Percentiles rank a stretch among this genome's conserved stretches.
phyloP scores from a whole-genome alignment of 148 eudicot genomes.

The Cornus kousa region DNA sequence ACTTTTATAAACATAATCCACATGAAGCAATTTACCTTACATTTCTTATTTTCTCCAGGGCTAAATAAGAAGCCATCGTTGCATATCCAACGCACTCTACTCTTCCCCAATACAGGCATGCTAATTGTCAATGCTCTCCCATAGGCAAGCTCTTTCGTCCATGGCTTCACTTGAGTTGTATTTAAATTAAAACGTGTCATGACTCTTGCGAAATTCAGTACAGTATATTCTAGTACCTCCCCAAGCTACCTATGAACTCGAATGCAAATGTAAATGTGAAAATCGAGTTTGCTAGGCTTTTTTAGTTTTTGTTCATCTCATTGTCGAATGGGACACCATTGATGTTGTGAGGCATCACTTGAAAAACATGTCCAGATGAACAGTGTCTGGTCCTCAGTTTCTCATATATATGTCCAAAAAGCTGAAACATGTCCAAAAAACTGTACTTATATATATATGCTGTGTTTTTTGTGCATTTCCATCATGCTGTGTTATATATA shows the following conservation, averaged over 20 bases:
- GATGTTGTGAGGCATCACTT: neutral
- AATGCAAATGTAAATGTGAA: constrained; percentile 23
- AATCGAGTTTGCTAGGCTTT: constrained; percentile 13
- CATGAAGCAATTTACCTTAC: neutral
- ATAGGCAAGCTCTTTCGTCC: neutral
- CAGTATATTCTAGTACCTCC: constrained; percentile 3
- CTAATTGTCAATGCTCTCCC: neutral
- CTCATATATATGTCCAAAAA: too few relatives aligned
- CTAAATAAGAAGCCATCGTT: neutral
- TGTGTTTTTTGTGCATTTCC: too few relatives aligned
- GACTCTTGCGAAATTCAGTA: neutral
- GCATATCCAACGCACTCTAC: neutral
- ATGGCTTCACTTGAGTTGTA: neutral
- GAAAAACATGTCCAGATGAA: neutral
- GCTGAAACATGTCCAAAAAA: too few relatives aligned
- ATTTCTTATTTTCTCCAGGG: constrained; percentile 4
- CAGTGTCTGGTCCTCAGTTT: too few relatives aligned
- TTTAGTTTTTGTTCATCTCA: neutral
- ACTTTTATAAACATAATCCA: neutral
- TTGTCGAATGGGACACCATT: neutral
- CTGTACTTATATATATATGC: too few relatives aligned
- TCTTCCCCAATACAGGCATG: neutral
- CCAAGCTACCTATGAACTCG: constrained; percentile 14
- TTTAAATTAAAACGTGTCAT: neutral
- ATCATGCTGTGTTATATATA: too few relatives aligned